Percentiles rank a stretch among this genome's conserved stretches.
phyloP scores from a whole-genome alignment of 345 rosid species.

The Gossypium anomalum region DNA sequence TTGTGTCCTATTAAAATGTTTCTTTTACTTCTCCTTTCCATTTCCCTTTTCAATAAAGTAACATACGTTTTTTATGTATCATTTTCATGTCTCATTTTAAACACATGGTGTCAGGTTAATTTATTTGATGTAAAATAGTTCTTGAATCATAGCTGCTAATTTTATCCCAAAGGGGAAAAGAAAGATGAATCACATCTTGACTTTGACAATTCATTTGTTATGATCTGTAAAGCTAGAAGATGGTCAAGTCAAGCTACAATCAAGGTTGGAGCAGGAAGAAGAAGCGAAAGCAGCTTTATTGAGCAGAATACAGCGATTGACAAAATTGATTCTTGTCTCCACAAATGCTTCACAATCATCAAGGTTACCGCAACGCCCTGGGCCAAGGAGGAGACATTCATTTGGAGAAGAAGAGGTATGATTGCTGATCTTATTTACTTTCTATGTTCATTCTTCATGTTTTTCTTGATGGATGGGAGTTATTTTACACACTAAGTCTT shows the following conservation, averaged over 20 bases:
- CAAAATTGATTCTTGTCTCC: slow-evolving; percentile 94
- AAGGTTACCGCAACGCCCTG: slow-evolving; percentile 57
- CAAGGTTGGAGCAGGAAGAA: slow-evolving; percentile 96
- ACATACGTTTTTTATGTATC: slow-evolving; percentile 3
- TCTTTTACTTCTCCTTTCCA: neutral
- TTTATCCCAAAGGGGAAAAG: neutral
- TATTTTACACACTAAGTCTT: slow-evolving; percentile 8
- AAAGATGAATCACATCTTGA: slow-evolving; percentile 5
- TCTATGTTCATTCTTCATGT: slow-evolving; percentile 1
- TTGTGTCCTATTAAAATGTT: neutral
- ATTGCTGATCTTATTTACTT: neutral
- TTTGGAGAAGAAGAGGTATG: slow-evolving; percentile 99
- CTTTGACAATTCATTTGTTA: slow-evolving; percentile 17
- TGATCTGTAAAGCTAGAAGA: slow-evolving; percentile 78
- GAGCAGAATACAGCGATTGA: slow-evolving; percentile 90
- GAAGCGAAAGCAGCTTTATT: slow-evolving; percentile 97
- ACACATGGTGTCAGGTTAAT: neutral
- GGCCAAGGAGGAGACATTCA: slow-evolving; percentile 95
- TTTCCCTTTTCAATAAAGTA: neutral
- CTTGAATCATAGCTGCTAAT: neutral
- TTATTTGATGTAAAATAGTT: neutral
- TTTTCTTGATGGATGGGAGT: neutral
- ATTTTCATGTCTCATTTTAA: neutral
- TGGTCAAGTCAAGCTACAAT: slow-evolving; percentile 92
- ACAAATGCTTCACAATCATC: slow-evolving; percentile 76